phyloP scores from a whole-genome alignment of 495 filamentous ascomycete genomes.

The Trichoderma erinaceum region DNA sequence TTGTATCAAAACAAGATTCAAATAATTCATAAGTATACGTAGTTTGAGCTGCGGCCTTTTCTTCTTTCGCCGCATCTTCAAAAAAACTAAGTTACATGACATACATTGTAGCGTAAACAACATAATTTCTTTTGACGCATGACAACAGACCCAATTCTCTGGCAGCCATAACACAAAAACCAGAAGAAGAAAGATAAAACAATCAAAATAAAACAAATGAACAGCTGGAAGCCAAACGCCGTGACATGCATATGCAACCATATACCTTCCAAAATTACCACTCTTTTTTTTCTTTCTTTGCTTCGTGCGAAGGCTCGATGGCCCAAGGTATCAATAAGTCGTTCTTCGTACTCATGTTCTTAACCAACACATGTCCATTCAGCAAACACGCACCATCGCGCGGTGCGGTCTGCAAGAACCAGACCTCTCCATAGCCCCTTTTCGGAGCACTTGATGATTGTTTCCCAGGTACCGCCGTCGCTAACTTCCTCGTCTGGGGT shows the following conservation, averaged over 20 bases:
- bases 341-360: conserved; percentile 22
- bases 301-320: background rate
- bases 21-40: background rate
- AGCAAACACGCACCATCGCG: conserved; percentile 96
- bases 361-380: conserved; percentile 69
- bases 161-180: background rate
- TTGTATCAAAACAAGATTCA: conserved; percentile 1
- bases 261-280: conserved; percentile 9
- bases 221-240: conserved; percentile 7
- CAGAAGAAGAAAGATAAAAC: background rate
- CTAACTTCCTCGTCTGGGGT: conserved; percentile 50
- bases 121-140: background rate
- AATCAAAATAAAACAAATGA: background rate
- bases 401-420: conserved; percentile 90
- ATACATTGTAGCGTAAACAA: conserved; percentile 9
- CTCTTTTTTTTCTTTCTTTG: background rate
- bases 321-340: background rate
- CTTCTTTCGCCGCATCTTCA: background rate
- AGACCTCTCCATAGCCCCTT: conserved; percentile 85
- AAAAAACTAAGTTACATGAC: background rate
- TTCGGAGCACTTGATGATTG: conserved; percentile 94
- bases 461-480: conserved; percentile 89
- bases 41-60: background rate
- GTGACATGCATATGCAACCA: conserved; percentile 13
- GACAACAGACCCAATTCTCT: background rate